Evolutionary conservation across 257 asterid genomes (phyloP).

Genomic region (Eustoma russellianum): DNA sequence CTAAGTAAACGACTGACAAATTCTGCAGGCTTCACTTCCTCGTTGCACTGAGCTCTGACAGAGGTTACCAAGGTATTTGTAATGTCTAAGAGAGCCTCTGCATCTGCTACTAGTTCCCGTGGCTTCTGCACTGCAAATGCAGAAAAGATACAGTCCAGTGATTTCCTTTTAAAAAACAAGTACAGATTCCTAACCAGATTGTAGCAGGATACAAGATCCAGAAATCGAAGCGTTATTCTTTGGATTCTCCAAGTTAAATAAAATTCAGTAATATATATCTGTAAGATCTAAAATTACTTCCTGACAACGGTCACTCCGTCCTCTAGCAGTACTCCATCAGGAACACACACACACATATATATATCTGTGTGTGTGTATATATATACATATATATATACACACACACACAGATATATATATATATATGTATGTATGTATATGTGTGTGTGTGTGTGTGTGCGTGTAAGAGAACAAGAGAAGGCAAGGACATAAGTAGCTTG

Average conservation of each 20-base stretch:
- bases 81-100: conserved; percentile 85
- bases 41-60: conserved; percentile 65
- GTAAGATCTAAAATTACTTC: neutral
- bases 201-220: too few species aligned
- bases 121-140: conserved; percentile 58
- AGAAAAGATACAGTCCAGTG: neutral
- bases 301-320: too few species aligned
- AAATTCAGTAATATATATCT: too few species aligned
- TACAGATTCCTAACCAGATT: too few species aligned
- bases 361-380: too few species aligned
- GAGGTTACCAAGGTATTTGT: conserved; percentile 75
- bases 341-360: neutral
- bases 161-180: too few species aligned
- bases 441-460: too few species aligned
- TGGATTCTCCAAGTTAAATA: too few species aligned
- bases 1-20: conserved; percentile 59
- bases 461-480: neutral
- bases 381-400: too few species aligned
- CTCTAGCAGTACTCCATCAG: neutral
- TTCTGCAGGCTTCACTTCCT: conserved; percentile 70
- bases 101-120: conserved; percentile 91
- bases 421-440: too few species aligned
- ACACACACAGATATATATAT: too few species aligned
- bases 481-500: neutral
- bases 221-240: too few species aligned